phyloP scores from a whole-genome alignment of 352 stramenopile genomes.

The Thalassiosira gravida region DNA sequence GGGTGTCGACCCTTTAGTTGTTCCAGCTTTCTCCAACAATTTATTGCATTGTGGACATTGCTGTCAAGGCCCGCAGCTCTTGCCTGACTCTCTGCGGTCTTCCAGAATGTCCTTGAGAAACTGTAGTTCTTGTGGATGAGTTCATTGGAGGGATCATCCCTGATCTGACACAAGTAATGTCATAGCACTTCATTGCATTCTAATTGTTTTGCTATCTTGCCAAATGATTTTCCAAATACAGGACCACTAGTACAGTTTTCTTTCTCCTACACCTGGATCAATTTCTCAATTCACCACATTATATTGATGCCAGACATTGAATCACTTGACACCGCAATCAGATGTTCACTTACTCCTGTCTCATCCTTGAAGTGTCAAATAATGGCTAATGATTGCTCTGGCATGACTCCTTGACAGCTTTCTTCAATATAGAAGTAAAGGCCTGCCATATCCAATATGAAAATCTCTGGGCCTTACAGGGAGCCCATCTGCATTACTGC shows the following conservation, averaged over 20 bases:
- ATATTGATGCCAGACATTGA: slow-evolving; percentile 30
- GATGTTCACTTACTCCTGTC: slow-evolving; percentile 13
- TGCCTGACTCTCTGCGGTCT: slow-evolving; percentile 5
- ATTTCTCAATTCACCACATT: slow-evolving; percentile 45
- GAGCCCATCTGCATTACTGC: background rate
- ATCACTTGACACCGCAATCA: slow-evolving; percentile 25
- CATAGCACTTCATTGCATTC: background rate
- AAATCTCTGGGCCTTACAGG: slow-evolving; percentile 5
- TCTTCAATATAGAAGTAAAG: slow-evolving; percentile 7
- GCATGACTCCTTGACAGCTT: slow-evolving; percentile 13
- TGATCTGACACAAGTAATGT: background rate
- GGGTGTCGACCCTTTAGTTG: background rate
- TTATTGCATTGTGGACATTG: slow-evolving; percentile 22
- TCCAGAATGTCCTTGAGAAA: slow-evolving; percentile 16
- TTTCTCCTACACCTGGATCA: background rate
- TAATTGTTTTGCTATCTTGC: background rate
- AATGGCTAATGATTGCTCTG: slow-evolving; percentile 1
- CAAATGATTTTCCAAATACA: slow-evolving; percentile 8
- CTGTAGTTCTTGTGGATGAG: background rate
- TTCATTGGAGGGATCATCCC: background rate
- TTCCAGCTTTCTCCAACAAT: slow-evolving; percentile 35
- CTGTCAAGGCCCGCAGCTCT: slow-evolving; percentile 12
- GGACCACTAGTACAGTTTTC: background rate
- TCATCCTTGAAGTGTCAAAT: slow-evolving; percentile 50
- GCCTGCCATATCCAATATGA: slow-evolving; percentile 21